A percentile compares a stretch with the other conserved stretches of the same genome.
These are phyloP conservation scores for Teratosphaeria gauchensis DNA, from an alignment of 2,329 filamentous ascomycete species.

Conservation along the genomic window DNA sequence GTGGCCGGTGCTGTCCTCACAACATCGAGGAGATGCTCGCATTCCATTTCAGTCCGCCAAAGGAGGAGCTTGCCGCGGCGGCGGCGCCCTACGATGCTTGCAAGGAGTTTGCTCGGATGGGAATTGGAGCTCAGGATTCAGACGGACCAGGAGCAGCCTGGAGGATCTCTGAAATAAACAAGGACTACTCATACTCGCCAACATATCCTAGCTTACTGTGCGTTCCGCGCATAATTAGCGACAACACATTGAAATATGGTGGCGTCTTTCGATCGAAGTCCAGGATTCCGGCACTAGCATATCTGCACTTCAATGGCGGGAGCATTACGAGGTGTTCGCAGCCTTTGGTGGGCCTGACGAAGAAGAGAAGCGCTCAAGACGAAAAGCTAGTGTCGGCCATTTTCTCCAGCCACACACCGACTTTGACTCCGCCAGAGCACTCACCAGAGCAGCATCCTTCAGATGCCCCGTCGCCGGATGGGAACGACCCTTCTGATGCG, in stretches of 20 bases:
- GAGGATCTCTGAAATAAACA: conserved; percentile 84
- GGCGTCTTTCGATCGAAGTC: conserved; percentile 78
- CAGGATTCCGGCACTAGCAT: conserved; percentile 81
- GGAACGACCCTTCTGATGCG: background rate
- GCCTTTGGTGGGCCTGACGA: conserved; percentile 71
- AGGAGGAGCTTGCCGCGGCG: conserved; percentile 55
- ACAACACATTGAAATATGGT: conserved; percentile 92
- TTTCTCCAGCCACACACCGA: conserved; percentile 54
- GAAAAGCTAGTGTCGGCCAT: conserved; percentile 89
- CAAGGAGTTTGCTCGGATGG: conserved; percentile 78
- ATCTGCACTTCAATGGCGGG: conserved; percentile 96
- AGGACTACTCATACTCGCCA: conserved; percentile 81
- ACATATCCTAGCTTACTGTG: conserved; percentile 82
- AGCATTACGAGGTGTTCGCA: conserved; percentile 93
- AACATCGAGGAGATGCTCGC: conserved; percentile 84
- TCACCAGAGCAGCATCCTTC: conserved; percentile 5
- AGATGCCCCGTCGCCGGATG: background rate
- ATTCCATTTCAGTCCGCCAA: conserved; percentile 69
- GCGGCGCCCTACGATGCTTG: conserved; percentile 80
- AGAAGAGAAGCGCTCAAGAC: conserved; percentile 85
- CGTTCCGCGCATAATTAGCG: conserved; percentile 84
- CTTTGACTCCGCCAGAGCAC: conserved; percentile 5
- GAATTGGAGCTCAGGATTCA: conserved; percentile 71
- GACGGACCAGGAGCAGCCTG: conserved; percentile 56
- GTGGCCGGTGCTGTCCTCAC: conserved; percentile 66